Evolutionary conservation across 352 stramenopile species (phyloP).

Genomic region (Thalassiosira pacifica): DNA sequence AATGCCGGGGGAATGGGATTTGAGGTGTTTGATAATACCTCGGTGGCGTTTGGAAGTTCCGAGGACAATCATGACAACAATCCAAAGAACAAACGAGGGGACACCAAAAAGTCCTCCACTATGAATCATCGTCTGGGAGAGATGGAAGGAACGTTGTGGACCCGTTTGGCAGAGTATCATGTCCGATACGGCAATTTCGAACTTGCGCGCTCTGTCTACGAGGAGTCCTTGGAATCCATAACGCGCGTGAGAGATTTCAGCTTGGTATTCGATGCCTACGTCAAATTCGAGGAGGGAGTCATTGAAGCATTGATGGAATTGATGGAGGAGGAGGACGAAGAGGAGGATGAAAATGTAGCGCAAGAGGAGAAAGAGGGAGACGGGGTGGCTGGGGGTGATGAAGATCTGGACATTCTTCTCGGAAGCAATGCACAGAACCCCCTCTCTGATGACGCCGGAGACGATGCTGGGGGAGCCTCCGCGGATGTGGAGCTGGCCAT

Average conservation of each 20-base stretch:
- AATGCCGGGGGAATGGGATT: constrained; percentile 38
- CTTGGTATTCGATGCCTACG: constrained; percentile 98
- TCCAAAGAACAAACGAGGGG: background rate
- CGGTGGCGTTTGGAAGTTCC: constrained; percentile 9
- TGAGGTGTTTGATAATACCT: constrained; percentile 49
- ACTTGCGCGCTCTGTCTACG: constrained; percentile 95
- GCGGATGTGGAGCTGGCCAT: constrained; percentile 88
- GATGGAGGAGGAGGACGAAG: constrained; percentile 88
- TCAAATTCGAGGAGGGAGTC: constrained; percentile 98
- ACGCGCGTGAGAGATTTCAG: constrained; percentile 96
- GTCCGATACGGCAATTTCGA: constrained; percentile 97
- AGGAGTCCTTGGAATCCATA: constrained; percentile 90
- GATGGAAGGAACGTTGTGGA: constrained; percentile 98
- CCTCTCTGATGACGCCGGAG: constrained; percentile 10
- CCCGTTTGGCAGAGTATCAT: constrained; percentile 97
- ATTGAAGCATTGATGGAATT: constrained; percentile 95
- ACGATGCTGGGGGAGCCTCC: constrained; percentile 54
- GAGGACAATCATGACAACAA: constrained; percentile 45
- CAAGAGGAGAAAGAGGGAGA: constrained; percentile 64
- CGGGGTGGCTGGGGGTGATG: constrained; percentile 86
- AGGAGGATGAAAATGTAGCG: constrained; percentile 36
- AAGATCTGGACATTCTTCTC: constrained; percentile 88
- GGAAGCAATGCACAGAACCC: constrained; percentile 30
- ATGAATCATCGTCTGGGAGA: constrained; percentile 90
- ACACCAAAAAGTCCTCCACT: no score